Conservation (phyloP, 2,329 filamentous ascomycete genomes). For the Pseudogymnoascus sp. region DNA sequence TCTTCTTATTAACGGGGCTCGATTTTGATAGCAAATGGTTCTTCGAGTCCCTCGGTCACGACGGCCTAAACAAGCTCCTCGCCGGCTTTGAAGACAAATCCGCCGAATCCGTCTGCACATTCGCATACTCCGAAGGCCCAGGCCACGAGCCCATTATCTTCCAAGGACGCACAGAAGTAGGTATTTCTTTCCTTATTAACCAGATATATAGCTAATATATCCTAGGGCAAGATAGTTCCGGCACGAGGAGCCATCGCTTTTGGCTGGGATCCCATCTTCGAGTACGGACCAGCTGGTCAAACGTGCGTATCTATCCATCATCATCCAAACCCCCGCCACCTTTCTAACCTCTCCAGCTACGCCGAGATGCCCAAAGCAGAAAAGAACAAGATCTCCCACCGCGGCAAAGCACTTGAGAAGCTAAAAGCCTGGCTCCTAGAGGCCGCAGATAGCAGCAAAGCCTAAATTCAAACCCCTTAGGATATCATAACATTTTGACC, state of each 20-base stretch:
- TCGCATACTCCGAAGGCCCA: slow-evolving; percentile 82
- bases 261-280: slow-evolving; percentile 95
- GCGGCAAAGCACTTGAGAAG: slow-evolving; percentile 79
- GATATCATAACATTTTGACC: neutral
- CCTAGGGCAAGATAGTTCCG: slow-evolving; percentile 71
- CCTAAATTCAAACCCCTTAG: neutral
- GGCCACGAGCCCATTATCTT: slow-evolving; percentile 80
- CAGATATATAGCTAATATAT: neutral
- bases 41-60: slow-evolving; percentile 71
- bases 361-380: slow-evolving; percentile 87
- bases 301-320: slow-evolving; percentile 42
- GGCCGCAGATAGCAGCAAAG: slow-evolving; percentile 10
- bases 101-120: slow-evolving; percentile 90
- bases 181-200: slow-evolving; percentile 22
- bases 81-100: slow-evolving; percentile 85
- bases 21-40: slow-evolving; percentile 75
- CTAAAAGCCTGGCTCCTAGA: slow-evolving; percentile 68
- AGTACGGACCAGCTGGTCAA: slow-evolving; percentile 66
- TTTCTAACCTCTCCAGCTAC: slow-evolving; percentile 46
- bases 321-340: neutral
- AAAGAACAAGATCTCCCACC: slow-evolving; percentile 92
- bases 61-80: slow-evolving; percentile 84
- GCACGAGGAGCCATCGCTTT: slow-evolving; percentile 75
- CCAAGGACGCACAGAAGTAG: slow-evolving; percentile 78
- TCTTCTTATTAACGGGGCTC: neutral